A percentile compares a stretch with the other conserved stretches of the same genome.
Evolutionary conservation across 208 protist species (phyloP).

Genomic region (Trypanosomatidae sp.): DNA sequence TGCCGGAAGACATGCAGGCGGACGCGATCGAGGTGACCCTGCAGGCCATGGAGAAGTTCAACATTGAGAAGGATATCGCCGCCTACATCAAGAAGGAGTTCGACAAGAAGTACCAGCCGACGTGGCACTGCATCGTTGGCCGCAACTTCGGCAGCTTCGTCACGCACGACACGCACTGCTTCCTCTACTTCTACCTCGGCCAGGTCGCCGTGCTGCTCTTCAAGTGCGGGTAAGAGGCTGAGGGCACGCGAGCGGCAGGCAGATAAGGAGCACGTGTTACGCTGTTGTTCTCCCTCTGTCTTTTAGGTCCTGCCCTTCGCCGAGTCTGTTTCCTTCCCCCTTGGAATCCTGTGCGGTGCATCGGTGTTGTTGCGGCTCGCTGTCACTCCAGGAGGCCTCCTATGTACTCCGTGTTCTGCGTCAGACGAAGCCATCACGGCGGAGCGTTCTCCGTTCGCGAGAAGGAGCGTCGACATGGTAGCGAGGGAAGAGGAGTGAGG

Average conservation of each 20-base stretch:
- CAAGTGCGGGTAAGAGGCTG: slow-evolving; percentile 70
- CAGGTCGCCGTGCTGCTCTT: slow-evolving; percentile 99
- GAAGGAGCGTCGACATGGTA: no score
- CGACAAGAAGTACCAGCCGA: slow-evolving; percentile 99
- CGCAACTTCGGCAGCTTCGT: slow-evolving; percentile 99
- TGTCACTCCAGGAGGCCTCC: no score
- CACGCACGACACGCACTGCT: slow-evolving; percentile 99
- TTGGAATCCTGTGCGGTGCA: no score
- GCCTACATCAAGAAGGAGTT: slow-evolving; percentile 99
- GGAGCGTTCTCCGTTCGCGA: no score
- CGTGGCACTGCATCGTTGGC: slow-evolving; percentile 99
- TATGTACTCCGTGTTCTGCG: no score
- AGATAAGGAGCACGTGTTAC: no score
- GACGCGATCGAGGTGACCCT: slow-evolving; percentile 98
- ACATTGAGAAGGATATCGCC: slow-evolving; percentile 99
- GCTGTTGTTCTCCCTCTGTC: no score
- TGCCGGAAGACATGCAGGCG: slow-evolving; percentile 97
- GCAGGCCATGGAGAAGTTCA: slow-evolving; percentile 99
- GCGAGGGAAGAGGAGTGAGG: no score
- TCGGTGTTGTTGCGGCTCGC: no score
- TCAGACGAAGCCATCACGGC: no score
- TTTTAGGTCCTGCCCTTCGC: no score
- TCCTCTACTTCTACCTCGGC: slow-evolving; percentile 99
- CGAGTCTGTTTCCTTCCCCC: no score
- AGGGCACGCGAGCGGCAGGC: not conserved